Base-by-base conservation (phyloP, 148 eudicot genomes). In the Fagopyrum esculentum region DNA sequence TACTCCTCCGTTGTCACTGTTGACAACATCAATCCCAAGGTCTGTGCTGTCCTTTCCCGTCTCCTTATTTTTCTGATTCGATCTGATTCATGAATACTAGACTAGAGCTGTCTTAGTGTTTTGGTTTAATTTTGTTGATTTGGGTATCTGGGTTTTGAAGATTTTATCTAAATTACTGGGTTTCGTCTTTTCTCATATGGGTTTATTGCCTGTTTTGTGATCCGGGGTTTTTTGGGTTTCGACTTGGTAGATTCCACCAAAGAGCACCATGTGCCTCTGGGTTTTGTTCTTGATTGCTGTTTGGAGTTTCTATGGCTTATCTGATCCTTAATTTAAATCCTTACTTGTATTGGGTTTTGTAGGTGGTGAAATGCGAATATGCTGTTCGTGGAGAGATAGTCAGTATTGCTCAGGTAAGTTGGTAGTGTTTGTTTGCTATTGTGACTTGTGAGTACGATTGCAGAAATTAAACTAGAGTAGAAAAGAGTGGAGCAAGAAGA, bases 11-110 rank as follows among this genome's bases (percentile, higher is more conserved):
- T 9, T 6, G 73, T 71, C 40, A 71, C 73, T 22, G 29, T 71
- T 47, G 52, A 22, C 30, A 71, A 71, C 51, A 71, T 71, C 54
- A 71, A 71, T 49, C 73, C 73, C 35, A 71, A 71, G 73, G 73
- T 71, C 10, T 47, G 70, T 30, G 26, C 43, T 75, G 74, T 16
- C 74, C 74, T 77, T n/a, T 79, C 46, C 77, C 76, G 85, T 83
- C 75, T 61, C 74, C 79, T 73, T 77, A 81, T 61, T 75, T 35
- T 64, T 35, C 19, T 11, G 4, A 40, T 40, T 12, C 17, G 70
- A 30, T 64, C 43, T 13, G 29, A 22, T 60, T 19, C 11, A 5
- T 9, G 70, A 22, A 22, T 22, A 22, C 26, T 22, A 22, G 26
- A 22, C 26, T 22, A 22, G 26, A 22, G 26, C 26, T 22, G 26